phyloP scores from a whole-genome alignment of 2,329 filamentous ascomycete species.

The Ilyonectria mors-panacis region DNA sequence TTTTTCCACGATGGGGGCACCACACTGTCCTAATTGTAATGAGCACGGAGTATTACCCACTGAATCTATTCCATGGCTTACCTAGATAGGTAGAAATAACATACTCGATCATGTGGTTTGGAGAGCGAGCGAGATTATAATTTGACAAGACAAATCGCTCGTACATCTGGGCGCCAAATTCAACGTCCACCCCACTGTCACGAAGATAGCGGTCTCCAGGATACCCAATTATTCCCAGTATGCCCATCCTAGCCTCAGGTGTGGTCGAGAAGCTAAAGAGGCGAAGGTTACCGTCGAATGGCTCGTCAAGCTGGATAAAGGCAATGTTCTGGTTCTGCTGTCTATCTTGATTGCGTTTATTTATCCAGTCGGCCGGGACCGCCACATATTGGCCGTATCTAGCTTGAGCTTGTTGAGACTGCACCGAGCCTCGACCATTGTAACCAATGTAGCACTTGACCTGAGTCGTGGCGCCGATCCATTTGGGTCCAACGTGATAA shows the following conservation, averaged over 20 bases:
- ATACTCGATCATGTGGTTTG: constrained; percentile 50
- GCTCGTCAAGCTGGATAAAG: constrained; percentile 45
- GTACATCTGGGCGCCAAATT: constrained; percentile 54
- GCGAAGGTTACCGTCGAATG: constrained; percentile 44
- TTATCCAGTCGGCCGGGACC: constrained; percentile 43
- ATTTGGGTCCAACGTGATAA: constrained; percentile 39
- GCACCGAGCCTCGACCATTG: constrained; percentile 37
- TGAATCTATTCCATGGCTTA: constrained; percentile 24
- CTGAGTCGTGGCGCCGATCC: constrained; percentile 38
- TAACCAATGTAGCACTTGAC: constrained; percentile 56
- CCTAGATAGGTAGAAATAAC: constrained; percentile 48
- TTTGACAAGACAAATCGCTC: constrained; percentile 45
- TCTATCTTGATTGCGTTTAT: constrained; percentile 15
- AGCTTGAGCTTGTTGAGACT: constrained; percentile 19
- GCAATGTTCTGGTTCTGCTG: constrained; percentile 40
- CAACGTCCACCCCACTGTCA: constrained; percentile 16
- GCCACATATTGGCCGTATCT: constrained; percentile 40
- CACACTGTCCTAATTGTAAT: constrained; percentile 45
- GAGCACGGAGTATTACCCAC: not conserved
- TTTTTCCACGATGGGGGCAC: constrained; percentile 46
- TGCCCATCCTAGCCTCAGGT: constrained; percentile 5
- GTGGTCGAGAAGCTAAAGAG: constrained; percentile 41
- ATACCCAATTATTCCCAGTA: constrained; percentile 53
- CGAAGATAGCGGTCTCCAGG: constrained; percentile 47
- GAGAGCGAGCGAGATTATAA: constrained; percentile 39